Percentiles rank a stretch among this genome's conserved stretches.
phyloP scores from a whole-genome alignment of 75 land plant genomes.

The Picea glauca region DNA sequence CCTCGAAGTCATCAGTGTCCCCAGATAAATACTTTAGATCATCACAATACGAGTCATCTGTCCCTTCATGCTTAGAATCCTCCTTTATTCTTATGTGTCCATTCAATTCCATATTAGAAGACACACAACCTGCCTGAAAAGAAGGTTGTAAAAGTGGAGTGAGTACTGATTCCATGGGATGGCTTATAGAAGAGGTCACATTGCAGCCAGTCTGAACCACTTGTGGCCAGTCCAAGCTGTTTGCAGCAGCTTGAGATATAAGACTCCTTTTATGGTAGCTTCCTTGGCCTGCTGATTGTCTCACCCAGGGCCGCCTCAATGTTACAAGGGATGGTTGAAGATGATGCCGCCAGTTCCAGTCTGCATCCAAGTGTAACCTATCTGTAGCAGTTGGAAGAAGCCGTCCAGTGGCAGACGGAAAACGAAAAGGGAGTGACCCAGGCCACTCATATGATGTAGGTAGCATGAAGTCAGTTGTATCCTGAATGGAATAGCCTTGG shows the following conservation, averaged over 20 bases:
- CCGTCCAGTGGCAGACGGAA: constrained; percentile 36
- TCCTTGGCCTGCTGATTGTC: constrained; percentile 27
- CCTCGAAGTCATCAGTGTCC: constrained; percentile 61
- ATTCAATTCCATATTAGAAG: constrained; percentile 21
- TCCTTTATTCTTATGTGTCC: constrained; percentile 18
- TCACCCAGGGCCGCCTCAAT: constrained; percentile 26
- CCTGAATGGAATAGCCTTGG: not conserved
- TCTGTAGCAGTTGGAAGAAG: constrained; percentile 79
- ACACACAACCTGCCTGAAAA: constrained; percentile 23
- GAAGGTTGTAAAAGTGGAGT: constrained; percentile 45
- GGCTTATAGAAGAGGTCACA: constrained; percentile 29
- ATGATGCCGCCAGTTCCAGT: constrained; percentile 59
- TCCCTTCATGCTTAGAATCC: constrained; percentile 39
- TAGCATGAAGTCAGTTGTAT: constrained; percentile 6
- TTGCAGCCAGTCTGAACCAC: constrained; percentile 39
- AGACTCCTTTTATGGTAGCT: constrained; percentile 15
- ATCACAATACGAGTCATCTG: constrained; percentile 46
- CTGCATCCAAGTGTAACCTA: constrained; percentile 86
- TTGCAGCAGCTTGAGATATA: constrained; percentile 14
- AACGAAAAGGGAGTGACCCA: constrained; percentile 41
- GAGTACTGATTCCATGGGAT: constrained; percentile 42
- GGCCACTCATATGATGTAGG: constrained; percentile 87
- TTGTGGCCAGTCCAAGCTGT: constrained; percentile 76
- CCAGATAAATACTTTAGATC: constrained; percentile 41
- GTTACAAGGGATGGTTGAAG: constrained; percentile 47